phyloP scores from a whole-genome alignment of 768 basidiomycete genomes.

The Tricholoma saponaceum region DNA sequence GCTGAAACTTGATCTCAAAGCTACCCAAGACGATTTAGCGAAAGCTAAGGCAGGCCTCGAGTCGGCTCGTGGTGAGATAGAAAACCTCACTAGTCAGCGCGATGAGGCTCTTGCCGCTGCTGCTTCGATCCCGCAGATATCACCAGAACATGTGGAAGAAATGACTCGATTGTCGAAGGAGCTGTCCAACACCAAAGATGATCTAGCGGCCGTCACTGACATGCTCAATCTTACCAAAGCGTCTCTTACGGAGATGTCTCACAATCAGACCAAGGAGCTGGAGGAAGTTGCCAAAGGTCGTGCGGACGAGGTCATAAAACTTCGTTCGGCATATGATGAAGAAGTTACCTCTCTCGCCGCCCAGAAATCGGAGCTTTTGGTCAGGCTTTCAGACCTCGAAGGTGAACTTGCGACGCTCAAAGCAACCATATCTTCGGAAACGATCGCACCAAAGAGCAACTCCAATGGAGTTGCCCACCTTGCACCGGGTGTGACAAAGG shows the following conservation, averaged over 20 bases:
- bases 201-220: conserved; percentile 61
- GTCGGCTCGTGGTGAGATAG: conserved; percentile 48
- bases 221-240: conserved; percentile 65
- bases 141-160: conserved; percentile 50
- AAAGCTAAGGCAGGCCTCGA: conserved; percentile 67
- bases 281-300: conserved; percentile 69
- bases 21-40: conserved; percentile 77
- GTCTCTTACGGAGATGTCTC: conserved; percentile 65
- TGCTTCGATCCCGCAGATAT: conserved; percentile 30
- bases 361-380: conserved; percentile 60
- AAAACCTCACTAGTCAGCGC: conserved; percentile 55
- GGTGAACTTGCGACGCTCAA: conserved; percentile 68
- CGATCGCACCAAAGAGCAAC: conserved; percentile 53
- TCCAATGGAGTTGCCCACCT: conserved; percentile 37
- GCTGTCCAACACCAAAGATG: conserved; percentile 61
- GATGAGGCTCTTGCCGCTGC: conserved; percentile 55
- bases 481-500: conserved; percentile 58
- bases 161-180: conserved; percentile 54
- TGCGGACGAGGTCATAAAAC: conserved; percentile 64
- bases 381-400: conserved; percentile 69
- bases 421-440: conserved; percentile 49
- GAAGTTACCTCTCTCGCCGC: conserved; percentile 52
- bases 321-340: conserved; percentile 55
- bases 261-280: conserved; percentile 67
- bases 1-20: conserved; percentile 71